Evolutionary conservation across 768 basidiomycete species (phyloP), one percentile per base, ranked within the genome.

Genomic region (Kwoniella europaea): DNA sequence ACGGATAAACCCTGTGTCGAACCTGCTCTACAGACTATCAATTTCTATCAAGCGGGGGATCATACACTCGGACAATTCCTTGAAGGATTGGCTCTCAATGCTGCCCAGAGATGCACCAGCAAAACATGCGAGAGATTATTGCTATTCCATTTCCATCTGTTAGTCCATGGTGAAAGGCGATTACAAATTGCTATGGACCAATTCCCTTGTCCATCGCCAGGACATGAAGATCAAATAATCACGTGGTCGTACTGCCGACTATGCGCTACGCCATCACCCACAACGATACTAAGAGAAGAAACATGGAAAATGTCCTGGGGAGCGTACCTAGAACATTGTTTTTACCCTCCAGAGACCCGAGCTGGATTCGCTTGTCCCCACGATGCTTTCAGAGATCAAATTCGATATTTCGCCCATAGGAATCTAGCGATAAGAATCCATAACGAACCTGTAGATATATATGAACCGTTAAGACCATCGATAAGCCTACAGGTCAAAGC

Each of bases 281-380:
- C 92, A 2, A 92, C 93, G 2, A 92, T 94, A 84, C 91, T 94
- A 50, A 93, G 93, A 1, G 91, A 92, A 76, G 94, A 96, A 82
- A 94, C 95, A 87, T 91, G 93, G 78, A 86, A 91, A 67, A 94
- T 96, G 81, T 98, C 95, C 4, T 96, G 98, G 81, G 93, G 91
- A 44, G 95, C 97, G 77, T 98, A 96, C 82, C 88, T 99, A 35
- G 96, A 99, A 80, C 88, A 96, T 29, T 92, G 94, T 79, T 98
- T 98, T 83, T 97, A 98, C 84, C 94, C 41, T 89, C 93, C 43
- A 89, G 92, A 72, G 90, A 94, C 77, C 87, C 89, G 76, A 86
- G 93, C 59, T 89, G 93, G 92, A 10, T 92, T 93, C 42, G 91
- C 90, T 3, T 98, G 97, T 79, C 88, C 91, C 67, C 97, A 99